These are phyloP conservation scores for Colletotrichum eleusines DNA, from an alignment of 2,329 filamentous ascomycete genomes.

Conservation along the genomic window DNA sequence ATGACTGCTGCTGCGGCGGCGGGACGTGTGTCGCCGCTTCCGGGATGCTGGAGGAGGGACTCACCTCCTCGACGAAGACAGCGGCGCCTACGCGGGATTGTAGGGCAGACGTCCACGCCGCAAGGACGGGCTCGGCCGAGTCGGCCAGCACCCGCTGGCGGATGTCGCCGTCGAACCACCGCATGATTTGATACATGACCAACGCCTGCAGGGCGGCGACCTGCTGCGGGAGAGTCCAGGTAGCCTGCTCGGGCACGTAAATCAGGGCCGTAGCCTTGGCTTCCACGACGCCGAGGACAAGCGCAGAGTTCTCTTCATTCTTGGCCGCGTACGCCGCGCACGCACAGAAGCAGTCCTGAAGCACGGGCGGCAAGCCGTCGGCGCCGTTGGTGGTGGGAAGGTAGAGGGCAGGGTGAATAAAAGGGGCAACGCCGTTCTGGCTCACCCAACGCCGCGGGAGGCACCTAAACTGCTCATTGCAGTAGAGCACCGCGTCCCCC, in stretches of 20 bases:
- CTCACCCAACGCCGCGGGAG: constrained; percentile 47
- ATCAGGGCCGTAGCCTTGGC: constrained; percentile 44
- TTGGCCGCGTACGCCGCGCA: constrained; percentile 46
- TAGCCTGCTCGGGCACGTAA: constrained; percentile 38
- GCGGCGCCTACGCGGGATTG: constrained; percentile 38
- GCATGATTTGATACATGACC: constrained; percentile 45
- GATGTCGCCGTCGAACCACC: constrained; percentile 45
- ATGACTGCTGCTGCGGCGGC: constrained; percentile 22
- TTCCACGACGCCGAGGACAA: constrained; percentile 46
- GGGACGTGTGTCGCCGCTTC: constrained; percentile 11
- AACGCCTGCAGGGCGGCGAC: constrained; percentile 44
- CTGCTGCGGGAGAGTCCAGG: constrained; percentile 43
- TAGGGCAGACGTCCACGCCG: constrained; percentile 41
- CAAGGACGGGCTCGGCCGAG: constrained; percentile 40
- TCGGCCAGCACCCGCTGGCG: constrained; percentile 44
- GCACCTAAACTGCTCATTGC: constrained; percentile 40
- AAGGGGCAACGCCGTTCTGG: constrained; percentile 44
- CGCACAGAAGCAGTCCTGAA: constrained; percentile 48
- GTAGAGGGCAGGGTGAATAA: constrained; percentile 48
- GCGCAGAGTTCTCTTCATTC: constrained; percentile 45
- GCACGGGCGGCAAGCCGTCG: constrained; percentile 44
- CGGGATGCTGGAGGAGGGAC: constrained; percentile 20
- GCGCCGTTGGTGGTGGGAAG: constrained; percentile 36
- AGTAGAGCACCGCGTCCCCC: constrained; percentile 39
- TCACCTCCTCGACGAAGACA: constrained; percentile 35